Base-by-base conservation (phyloP, 371 early-diverging fungal species). In the Phascolomyces articulosus region DNA sequence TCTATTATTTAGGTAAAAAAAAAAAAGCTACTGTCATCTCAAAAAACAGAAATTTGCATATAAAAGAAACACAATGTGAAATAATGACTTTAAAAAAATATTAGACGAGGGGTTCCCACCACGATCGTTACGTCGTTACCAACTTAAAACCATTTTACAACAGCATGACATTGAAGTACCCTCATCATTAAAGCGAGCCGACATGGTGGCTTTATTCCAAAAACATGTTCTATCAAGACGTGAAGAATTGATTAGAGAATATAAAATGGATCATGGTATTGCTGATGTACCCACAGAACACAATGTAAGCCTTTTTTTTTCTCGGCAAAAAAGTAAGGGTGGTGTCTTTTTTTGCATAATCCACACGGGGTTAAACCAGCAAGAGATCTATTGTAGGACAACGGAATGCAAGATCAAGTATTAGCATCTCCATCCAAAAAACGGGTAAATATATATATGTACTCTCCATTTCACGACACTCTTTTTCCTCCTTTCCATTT, bases 1-100 rank as follows among this genome's bases (percentile, higher is more conserved):
- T 67, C 13, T 67, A 67, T 55, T 67, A 67, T 20, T 44, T 67
- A n/a, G 68, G 68, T 63, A 59, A 66, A 29, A 11, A 23, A 21
- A 16, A 0, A 20, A 2, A 16, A 26, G n/a, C n/a, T n/a, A n/a
- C n/a, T n/a, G n/a, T n/a, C n/a, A n/a, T n/a, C n/a, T n/a, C 3
- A 31, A 31, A 31, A 31, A 31, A 31, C 31, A 31, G 31, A 3
- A 31, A 6, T 31, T 31, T 10, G 10, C 11, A 2, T 34, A 34
- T 34, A 0, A 9, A 34, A 1, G 1, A 34, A 34, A 34, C 34
- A 34, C 11, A 0, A 34, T 34, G 6, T 34, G 6, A 9, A 9
- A 1, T 34, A 9, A 9, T 34, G 6, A 1, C 6, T 9, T 34
- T 34, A 9, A 16, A 4, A 40, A 15, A 20, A 4, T 18, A 40